phyloP scores from a whole-genome alignment of 306 rosid species.

The Quercus gilva region DNA sequence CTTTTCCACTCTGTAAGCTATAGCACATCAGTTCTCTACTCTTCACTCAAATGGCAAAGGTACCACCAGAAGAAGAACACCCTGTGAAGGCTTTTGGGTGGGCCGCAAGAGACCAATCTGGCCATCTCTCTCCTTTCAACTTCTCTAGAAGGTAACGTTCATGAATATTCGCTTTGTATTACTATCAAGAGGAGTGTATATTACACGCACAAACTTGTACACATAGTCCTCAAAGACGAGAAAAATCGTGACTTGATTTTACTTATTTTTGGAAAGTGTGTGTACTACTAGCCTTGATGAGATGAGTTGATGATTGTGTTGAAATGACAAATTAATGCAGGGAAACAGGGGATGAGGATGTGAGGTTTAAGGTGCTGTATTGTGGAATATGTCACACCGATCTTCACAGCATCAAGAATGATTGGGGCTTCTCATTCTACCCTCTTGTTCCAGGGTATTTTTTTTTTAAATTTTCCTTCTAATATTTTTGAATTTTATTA shows the following conservation, averaged over 20 bases:
- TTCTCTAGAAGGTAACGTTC: constrained; percentile 41
- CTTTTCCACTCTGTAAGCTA: no score
- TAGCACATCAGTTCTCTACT: background rate
- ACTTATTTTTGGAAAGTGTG: no score
- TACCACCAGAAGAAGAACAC: constrained; percentile 33
- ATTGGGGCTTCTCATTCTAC: constrained; percentile 1
- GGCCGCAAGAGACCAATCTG: constrained; percentile 44
- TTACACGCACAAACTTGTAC: no score
- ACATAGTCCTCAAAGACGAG: no score
- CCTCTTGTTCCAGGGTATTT: constrained; percentile 23
- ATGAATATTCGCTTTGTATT: no score
- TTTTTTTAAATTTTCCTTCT: no score
- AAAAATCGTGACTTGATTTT: no score
- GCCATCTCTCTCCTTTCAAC: constrained; percentile 34
- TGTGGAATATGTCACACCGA: constrained; percentile 31
- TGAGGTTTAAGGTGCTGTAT: constrained; percentile 21
- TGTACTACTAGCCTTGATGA: no score
- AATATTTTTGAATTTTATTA: no score
- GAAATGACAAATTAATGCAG: background rate
- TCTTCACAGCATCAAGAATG: constrained; percentile 21
- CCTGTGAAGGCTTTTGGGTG: constrained; percentile 44
- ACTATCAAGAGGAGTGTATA: no score
- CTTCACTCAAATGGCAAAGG: background rate
- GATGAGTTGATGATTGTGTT: background rate
- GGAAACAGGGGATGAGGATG: constrained; percentile 17